Conservation (phyloP, 2,329 filamentous ascomycete species). For the Fusarium nanum region DNA sequence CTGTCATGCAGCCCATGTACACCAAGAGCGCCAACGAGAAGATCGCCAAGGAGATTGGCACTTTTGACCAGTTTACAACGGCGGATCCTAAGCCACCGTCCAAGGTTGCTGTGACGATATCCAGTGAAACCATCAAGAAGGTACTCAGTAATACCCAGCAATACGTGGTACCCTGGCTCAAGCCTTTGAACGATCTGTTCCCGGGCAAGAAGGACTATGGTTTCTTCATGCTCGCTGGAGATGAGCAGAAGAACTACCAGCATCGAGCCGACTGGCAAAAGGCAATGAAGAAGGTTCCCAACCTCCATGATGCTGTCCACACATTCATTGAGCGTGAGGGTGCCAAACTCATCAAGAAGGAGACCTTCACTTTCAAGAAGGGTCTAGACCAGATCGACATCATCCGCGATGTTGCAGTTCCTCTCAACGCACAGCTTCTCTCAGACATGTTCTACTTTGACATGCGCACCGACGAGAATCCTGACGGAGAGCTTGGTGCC, state of each 20-base stretch:
- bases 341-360: constrained; percentile 55
- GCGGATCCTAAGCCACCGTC: constrained; percentile 53
- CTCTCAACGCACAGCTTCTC: constrained; percentile 66
- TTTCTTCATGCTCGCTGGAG: constrained; percentile 56
- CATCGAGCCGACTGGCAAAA: constrained; percentile 49
- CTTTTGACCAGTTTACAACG: constrained; percentile 48
- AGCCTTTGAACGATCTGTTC: constrained; percentile 49
- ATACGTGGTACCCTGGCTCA: constrained; percentile 52
- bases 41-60: constrained; percentile 55
- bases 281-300: constrained; percentile 51
- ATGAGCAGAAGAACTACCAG: constrained; percentile 47
- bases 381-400: constrained; percentile 57
- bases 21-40: constrained; percentile 55
- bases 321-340: constrained; percentile 52
- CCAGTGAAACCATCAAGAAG: constrained; percentile 48
- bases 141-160: constrained; percentile 49
- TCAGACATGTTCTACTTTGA: constrained; percentile 70
- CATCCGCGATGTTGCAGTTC: constrained; percentile 67
- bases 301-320: constrained; percentile 48
- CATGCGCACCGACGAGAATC: constrained; percentile 65
- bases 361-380: constrained; percentile 52
- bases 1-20: constrained; percentile 60
- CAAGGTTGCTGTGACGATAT: constrained; percentile 45
- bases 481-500: constrained; percentile 58
- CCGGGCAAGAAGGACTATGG: constrained; percentile 52